Conservation (phyloP, 495 filamentous ascomycete genomes). For the Aspergillus carlsbadensis region DNA sequence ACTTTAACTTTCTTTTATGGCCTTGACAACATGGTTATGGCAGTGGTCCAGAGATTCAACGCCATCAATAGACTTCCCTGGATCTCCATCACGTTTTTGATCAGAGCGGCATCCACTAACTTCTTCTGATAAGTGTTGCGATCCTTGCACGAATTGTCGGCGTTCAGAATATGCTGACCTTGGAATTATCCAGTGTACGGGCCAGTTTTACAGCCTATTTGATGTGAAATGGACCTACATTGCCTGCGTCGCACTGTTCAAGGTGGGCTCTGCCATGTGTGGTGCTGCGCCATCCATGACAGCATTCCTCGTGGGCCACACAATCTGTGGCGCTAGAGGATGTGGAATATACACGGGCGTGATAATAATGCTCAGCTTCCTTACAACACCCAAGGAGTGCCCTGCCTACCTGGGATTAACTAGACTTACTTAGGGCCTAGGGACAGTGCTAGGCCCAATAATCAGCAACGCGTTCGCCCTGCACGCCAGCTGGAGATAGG, state of each 20-base stretch:
- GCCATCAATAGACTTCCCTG: constrained; percentile 55
- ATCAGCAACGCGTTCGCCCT: constrained; percentile 59
- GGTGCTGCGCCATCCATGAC: constrained; percentile 54
- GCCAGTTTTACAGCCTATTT: constrained; percentile 49
- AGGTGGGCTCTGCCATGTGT: constrained; percentile 49
- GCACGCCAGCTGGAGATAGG: constrained; percentile 58
- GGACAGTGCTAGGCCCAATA: constrained; percentile 55
- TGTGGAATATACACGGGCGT: constrained; percentile 38
- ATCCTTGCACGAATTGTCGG: background rate
- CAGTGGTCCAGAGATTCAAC: constrained; percentile 50
- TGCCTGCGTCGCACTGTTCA: constrained; percentile 48
- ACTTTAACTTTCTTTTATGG: constrained; percentile 52
- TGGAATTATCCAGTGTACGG: too few relatives aligned
- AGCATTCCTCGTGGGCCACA: constrained; percentile 53
- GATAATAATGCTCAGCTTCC: constrained; percentile 30
- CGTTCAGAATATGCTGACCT: background rate
- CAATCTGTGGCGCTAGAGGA: constrained; percentile 36
- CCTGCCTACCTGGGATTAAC: background rate
- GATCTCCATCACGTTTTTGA: constrained; percentile 53
- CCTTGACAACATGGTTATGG: constrained; percentile 62
- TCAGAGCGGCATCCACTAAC: constrained; percentile 47
- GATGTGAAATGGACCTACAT: constrained; percentile 57
- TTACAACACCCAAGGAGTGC: constrained; percentile 19
- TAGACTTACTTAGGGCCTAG: constrained; percentile 49
- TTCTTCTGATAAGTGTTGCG: constrained; percentile 30